Evolutionary conservation across 2,329 filamentous ascomycete genomes (phyloP).

Genomic region (Zelopaecilomyces penicillatus): DNA sequence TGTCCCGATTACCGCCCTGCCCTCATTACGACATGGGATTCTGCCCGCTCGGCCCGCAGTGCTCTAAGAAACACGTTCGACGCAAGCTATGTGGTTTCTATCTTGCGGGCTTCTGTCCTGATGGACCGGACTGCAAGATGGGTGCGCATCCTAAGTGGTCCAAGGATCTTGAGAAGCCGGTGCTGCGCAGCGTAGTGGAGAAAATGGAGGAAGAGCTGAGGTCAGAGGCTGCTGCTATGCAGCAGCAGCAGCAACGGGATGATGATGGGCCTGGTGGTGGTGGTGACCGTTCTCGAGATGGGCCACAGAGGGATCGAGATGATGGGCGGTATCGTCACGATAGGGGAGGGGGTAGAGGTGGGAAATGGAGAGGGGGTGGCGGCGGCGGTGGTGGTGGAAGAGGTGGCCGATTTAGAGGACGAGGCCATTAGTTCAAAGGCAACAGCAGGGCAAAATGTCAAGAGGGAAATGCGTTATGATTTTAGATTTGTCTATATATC

Average conservation of each 20-base stretch:
- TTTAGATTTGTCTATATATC: too few species aligned
- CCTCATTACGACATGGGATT: slow-evolving; percentile 93
- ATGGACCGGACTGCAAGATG: slow-evolving; percentile 64
- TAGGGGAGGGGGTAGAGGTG: slow-evolving; percentile 18
- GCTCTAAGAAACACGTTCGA: slow-evolving; percentile 81
- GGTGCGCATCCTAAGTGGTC: slow-evolving; percentile 80
- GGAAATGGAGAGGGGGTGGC: slow-evolving; percentile 20
- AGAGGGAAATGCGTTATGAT: too few species aligned
- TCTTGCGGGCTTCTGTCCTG: slow-evolving; percentile 88
- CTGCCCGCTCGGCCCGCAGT: slow-evolving; percentile 80
- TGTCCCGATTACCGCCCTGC: slow-evolving; percentile 69
- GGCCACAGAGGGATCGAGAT: slow-evolving; percentile 23
- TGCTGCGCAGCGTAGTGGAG: slow-evolving; percentile 58
- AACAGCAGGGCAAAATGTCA: not conserved
- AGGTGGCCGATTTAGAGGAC: slow-evolving; percentile 26
- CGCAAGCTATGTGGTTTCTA: slow-evolving; percentile 77
- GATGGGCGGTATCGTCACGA: slow-evolving; percentile 23
- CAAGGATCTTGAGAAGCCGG: slow-evolving; percentile 66
- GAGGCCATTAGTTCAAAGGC: slow-evolving; percentile 19
- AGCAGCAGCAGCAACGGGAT: slow-evolving; percentile 21
- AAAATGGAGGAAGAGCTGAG: slow-evolving; percentile 37
- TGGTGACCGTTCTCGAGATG: slow-evolving; percentile 26
- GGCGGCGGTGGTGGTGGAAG: slow-evolving; percentile 31
- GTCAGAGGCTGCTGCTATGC: slow-evolving; percentile 16
- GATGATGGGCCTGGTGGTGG: slow-evolving; percentile 11